A percentile compares a stretch with the other conserved stretches of the same genome.
These are phyloP conservation scores for Epichloe coenophiala DNA, from an alignment of 2,329 filamentous ascomycete species.

Conservation along the genomic window DNA sequence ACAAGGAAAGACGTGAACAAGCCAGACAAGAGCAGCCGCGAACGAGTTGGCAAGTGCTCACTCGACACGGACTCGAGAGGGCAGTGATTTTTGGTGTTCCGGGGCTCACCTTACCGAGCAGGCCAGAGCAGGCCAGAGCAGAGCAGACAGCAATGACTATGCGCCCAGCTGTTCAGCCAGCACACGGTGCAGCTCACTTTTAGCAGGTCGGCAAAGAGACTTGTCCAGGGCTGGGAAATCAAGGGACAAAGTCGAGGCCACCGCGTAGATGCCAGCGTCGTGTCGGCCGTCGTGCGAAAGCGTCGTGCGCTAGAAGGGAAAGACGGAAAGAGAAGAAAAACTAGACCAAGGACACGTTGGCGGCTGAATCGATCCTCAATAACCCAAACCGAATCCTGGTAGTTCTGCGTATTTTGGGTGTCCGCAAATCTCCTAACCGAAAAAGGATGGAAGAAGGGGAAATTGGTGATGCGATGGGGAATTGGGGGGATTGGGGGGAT, in stretches of 20 bases:
- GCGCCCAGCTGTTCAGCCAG: neutral
- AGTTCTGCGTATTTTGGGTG: neutral
- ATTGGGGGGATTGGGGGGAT: neutral
- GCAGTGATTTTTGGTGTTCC: neutral
- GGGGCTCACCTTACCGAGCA: neutral
- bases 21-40: neutral
- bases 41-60: neutral
- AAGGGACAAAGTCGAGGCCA: neutral
- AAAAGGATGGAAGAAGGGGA: neutral
- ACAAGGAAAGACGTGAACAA: neutral
- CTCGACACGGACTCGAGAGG: neutral
- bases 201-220: neutral
- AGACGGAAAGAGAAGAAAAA: neutral
- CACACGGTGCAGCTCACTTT: neutral
- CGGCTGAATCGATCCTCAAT: neutral
- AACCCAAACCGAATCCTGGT: neutral
- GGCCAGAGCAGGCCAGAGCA: too few relatives aligned
- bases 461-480: neutral
- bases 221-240: neutral
- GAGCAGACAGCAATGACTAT: neutral
- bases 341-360: neutral
- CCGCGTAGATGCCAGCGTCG: neutral
- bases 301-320: neutral
- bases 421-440: conserved; percentile 3
- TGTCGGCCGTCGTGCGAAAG: neutral